A percentile compares a stretch with the other conserved stretches of the same genome.
Evolutionary conservation across 306 rosid species (phyloP).

Genomic region (Cicer cuneatum): DNA sequence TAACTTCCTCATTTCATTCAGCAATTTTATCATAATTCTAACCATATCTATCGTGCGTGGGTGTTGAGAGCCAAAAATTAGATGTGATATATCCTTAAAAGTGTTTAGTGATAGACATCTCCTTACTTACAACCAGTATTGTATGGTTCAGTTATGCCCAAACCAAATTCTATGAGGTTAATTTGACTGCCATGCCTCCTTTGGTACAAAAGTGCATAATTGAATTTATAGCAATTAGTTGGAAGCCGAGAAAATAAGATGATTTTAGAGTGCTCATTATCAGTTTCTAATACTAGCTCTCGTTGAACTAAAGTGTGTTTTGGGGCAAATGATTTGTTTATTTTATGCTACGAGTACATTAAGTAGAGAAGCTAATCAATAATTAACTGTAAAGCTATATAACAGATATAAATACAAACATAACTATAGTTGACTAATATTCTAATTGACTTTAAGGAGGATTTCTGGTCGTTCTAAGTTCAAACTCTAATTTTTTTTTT

Average conservation of each 20-base stretch:
- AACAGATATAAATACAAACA: background rate
- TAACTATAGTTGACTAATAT: background rate
- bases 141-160: background rate
- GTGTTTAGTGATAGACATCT: background rate
- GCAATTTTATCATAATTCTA: too few species aligned
- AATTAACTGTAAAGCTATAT: background rate
- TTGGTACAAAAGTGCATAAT: background rate
- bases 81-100: background rate
- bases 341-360: background rate
- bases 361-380: background rate
- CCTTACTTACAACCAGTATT: background rate
- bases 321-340: background rate
- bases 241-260: background rate
- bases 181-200: background rate
- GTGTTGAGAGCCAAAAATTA: background rate
- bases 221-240: background rate
- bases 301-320: too few species aligned
- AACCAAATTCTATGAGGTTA: background rate
- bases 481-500: background rate
- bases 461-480: background rate
- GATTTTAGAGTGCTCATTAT: background rate
- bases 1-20: too few species aligned
- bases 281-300: conserved; percentile 7
- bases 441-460: background rate
- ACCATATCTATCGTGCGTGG: too few species aligned